These are phyloP conservation scores for Canavalia ensiformis DNA, from an alignment of 306 rosid species.

Conservation along the genomic window DNA sequence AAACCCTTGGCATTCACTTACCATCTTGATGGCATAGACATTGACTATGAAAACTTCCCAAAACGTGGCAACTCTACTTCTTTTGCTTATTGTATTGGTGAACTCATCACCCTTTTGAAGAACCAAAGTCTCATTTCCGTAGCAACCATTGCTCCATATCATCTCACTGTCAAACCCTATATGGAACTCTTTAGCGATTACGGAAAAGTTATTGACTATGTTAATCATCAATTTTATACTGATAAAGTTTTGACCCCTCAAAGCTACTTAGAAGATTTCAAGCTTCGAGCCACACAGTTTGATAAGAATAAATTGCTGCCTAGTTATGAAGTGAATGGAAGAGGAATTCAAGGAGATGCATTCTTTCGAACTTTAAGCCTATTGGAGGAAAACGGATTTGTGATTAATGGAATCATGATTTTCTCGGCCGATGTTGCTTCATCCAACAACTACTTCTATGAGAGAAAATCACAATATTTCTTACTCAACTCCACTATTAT, in stretches of 20 bases:
- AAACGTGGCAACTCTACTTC: not conserved
- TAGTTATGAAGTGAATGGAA: slow-evolving; percentile 62
- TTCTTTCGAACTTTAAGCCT: slow-evolving; percentile 59
- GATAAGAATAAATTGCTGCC: slow-evolving; percentile 54
- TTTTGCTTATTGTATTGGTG: slow-evolving; percentile 68
- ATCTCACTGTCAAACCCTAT: slow-evolving; percentile 52
- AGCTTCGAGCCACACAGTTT: slow-evolving; percentile 48
- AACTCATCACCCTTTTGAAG: slow-evolving; percentile 65
- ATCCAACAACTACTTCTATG: slow-evolving; percentile 47
- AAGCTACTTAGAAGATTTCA: slow-evolving; percentile 50
- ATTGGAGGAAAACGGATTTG: slow-evolving; percentile 52
- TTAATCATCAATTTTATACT: slow-evolving; percentile 68
- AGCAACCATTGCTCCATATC: slow-evolving; percentile 68
- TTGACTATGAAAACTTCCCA: slow-evolving; percentile 66
- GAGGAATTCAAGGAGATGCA: slow-evolving; percentile 67
- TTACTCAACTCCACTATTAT: slow-evolving; percentile 52
- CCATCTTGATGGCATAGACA: slow-evolving; percentile 67
- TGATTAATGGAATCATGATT: slow-evolving; percentile 66
- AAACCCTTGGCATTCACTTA: slow-evolving; percentile 41
- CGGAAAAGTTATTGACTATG: slow-evolving; percentile 56
- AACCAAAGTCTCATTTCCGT: slow-evolving; percentile 55
- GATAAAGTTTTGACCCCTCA: slow-evolving; percentile 54
- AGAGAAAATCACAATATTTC: slow-evolving; percentile 66
- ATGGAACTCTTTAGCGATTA: slow-evolving; percentile 54
- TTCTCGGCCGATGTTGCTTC: slow-evolving; percentile 64